These are phyloP conservation scores for Daucus carota DNA, from an alignment of 129 eudicot species.

Conservation along the genomic window DH1_v3.0 NC_030389.2:37130001-37130500, in stretches of 20 bases:
- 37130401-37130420: background rate
- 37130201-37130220: background rate
- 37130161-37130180: slow-evolving; percentile 93
- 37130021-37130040: slow-evolving; percentile 1
- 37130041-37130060: slow-evolving; percentile 47
- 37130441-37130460: background rate
- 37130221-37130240: background rate
- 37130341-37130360: background rate
- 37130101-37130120: slow-evolving; percentile 59
- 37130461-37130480: background rate
- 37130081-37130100: slow-evolving; percentile 45
- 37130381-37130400: background rate
- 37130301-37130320: background rate
- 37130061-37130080: slow-evolving; percentile 22
- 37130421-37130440: background rate
- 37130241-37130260: background rate
- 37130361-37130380: background rate
- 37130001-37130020: background rate
- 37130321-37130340: background rate
- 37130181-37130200: slow-evolving; percentile 24
- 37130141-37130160: slow-evolving; percentile 92
- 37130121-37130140: slow-evolving; percentile 84
- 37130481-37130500: slow-evolving; percentile 10
- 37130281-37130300: background rate
- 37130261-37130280: background rate